Conservation (phyloP, 768 basidiomycete species). For the Lactifluus piperatus region DNA sequence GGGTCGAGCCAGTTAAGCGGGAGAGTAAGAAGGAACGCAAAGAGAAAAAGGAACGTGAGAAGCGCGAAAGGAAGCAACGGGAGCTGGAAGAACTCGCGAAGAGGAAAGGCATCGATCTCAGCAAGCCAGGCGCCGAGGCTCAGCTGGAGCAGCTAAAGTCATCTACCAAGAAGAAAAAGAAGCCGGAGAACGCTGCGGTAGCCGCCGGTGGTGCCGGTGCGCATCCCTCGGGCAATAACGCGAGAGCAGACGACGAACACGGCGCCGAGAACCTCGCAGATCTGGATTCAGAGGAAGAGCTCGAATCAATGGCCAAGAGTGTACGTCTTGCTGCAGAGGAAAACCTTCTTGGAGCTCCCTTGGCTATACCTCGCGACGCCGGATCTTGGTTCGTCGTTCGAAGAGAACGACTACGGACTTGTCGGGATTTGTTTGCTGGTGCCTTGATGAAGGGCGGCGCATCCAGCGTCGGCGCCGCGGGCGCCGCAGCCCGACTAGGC, state of each 20-base stretch:
- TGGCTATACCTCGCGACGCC: conserved; percentile 66
- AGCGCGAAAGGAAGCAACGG: conserved; percentile 70
- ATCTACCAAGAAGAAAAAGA: conserved; percentile 61
- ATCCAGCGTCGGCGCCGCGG: conserved; percentile 20
- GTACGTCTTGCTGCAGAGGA: conserved; percentile 47
- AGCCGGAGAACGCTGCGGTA: conserved; percentile 34
- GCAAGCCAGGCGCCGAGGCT: conserved; percentile 35
- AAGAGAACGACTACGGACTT: conserved; percentile 48
- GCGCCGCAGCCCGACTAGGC: conserved; percentile 17
- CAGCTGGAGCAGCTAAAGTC: conserved; percentile 25
- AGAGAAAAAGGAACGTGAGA: conserved; percentile 74
- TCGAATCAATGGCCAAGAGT: conserved; percentile 62
- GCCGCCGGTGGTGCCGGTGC: conserved; percentile 27
- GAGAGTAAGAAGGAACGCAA: conserved; percentile 85
- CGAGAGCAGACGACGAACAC: conserved; percentile 44
- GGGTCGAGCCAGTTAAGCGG: conserved; percentile 78
- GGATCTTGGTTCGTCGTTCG: conserved; percentile 78
- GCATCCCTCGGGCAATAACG: conserved; percentile 37
- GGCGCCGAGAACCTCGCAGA: conserved; percentile 59
- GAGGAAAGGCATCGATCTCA: conserved; percentile 40
- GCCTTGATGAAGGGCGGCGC: conserved; percentile 25
- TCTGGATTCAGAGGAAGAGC: conserved; percentile 77
- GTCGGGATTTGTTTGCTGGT: conserved; percentile 27
- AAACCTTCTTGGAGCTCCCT: conserved; percentile 52
- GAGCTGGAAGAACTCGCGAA: conserved; percentile 62